Evolutionary conservation across 257 asterid genomes (phyloP).

Genomic region (Nicotiana obtusifolia): DNA sequence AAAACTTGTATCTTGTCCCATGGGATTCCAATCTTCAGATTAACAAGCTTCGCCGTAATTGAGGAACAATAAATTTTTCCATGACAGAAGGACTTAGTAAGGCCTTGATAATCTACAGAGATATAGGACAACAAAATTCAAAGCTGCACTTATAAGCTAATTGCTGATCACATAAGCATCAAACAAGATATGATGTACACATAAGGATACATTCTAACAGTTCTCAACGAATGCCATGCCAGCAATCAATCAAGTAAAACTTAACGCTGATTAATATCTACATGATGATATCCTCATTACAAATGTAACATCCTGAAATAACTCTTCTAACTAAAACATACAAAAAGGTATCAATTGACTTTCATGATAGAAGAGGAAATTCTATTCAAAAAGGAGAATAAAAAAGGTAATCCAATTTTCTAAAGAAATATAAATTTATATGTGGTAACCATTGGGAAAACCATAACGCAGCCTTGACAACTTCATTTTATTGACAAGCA

Average conservation of each 20-base stretch:
- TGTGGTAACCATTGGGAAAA: not conserved
- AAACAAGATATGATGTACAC: not conserved
- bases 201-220: not conserved
- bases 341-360: not conserved
- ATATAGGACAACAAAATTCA: conserved; percentile 8
- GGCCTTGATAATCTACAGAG: conserved; percentile 94
- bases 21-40: conserved; percentile 74
- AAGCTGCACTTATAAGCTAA: not conserved
- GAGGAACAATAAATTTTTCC: conserved; percentile 80
- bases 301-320: not conserved
- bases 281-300: not conserved
- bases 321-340: not conserved
- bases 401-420: not conserved
- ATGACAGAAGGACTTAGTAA: conserved; percentile 78
- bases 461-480: not conserved
- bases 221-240: not conserved
- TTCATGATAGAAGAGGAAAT: not conserved
- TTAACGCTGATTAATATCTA: not conserved
- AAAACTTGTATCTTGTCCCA: conserved; percentile 65
- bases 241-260: not conserved
- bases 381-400: not conserved
- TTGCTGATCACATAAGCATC: not conserved
- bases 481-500: not conserved
- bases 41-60: conserved; percentile 82
- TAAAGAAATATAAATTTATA: not conserved